Base-by-base conservation (phyloP, 129 eudicot species). In the Gnaphalium uliginosum region DNA sequence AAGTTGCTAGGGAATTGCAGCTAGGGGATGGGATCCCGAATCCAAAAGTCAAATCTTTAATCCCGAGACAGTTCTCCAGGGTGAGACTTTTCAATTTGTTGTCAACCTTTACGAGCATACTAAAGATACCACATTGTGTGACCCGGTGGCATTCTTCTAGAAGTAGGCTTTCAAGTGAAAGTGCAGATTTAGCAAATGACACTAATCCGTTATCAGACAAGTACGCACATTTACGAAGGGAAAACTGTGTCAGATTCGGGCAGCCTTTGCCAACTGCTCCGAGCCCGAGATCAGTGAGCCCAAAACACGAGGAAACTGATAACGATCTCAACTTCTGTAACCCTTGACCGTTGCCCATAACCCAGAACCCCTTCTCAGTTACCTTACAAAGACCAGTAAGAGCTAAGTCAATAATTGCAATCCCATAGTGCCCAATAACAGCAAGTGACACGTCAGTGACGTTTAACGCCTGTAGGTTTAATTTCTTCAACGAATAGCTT, bases 331-430 rank as follows among this genome's bases (percentile, higher is more conserved):
- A 79, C 81, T 87, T 82, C 33, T 88, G 91, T 76, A 94, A 69
- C 66, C 97, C 96, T 64, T 87, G 91, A 71, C 90, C 91, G 24
- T 74, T 87, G 8, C 96, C 96, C 99, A 90, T 91, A 26, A 90
- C 97, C 99, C 97, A 91, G 64, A 94, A 91, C 50, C 99, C 99
- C 82, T 85, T 94, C 74, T 94, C 99, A 1, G 83, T 87, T 75
- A 83, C 92, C 57, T 90, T 87, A 21, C 83, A 82, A 46, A 94
- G 97, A 62, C 82, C 76, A n/a, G 65, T 15, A 17, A 94, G 83
- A 24, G 74, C 68, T 35, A 94, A 85, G 72, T 89, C 89, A 1
- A 96, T 89, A 71, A 94, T 21, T 22, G 89, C 87, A 43, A 76
- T 76, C 18, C 98, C 97, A 11, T 90, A 91, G 79, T 85, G 89